Evolutionary conservation across 1,284 basidiomycete genomes (phyloP), one percentile per base, ranked within the genome.

Genomic region (Sutorius eximius): DNA sequence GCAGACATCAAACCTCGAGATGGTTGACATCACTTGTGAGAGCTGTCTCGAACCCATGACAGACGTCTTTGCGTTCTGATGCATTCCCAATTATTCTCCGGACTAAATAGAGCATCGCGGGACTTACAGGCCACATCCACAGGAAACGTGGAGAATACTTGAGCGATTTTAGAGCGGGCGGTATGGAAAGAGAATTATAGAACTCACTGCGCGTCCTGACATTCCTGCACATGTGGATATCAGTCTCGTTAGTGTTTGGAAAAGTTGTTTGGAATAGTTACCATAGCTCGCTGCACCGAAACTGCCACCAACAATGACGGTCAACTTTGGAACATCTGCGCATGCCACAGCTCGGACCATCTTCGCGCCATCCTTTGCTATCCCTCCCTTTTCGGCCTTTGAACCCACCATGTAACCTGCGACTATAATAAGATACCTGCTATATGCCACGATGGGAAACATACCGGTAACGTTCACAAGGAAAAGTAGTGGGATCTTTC

Each of bases 281-380:
- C 92, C 94, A 65, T 97, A 98, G 73, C 96, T 97, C 11, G 95
- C 95, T 15, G 95, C 95, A 46, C 93, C 93, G 70, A 94, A 97
- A 68, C 90, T 94, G 48, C 95, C 95, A 37, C 95, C 95, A n/a
- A 97, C 89, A 49, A 97, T 80, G 40, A 98, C 89, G 0, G 95
- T 97, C 58, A 96, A 80, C 74, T 98, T 98, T 27, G 95, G 94
- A 13, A 97, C 94, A 62, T 95, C 87, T 44, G 93, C 91, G 68
- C 92, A 93, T 1, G 95, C 95, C 11, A 98, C 95, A 1, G 95
- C 95, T 52, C 95, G 85, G 56, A 98, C 95, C 93, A 98, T 96
- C 81, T 98, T 98, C 16, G 95, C 95, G 30, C 95, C 95, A 68
- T 98, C 94, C 74, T 97, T 97, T 15, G 95, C 95, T 62, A 98